Conservation (phyloP, 2,329 filamentous ascomycete species). For the Chrysoporthe cubensis region DNA sequence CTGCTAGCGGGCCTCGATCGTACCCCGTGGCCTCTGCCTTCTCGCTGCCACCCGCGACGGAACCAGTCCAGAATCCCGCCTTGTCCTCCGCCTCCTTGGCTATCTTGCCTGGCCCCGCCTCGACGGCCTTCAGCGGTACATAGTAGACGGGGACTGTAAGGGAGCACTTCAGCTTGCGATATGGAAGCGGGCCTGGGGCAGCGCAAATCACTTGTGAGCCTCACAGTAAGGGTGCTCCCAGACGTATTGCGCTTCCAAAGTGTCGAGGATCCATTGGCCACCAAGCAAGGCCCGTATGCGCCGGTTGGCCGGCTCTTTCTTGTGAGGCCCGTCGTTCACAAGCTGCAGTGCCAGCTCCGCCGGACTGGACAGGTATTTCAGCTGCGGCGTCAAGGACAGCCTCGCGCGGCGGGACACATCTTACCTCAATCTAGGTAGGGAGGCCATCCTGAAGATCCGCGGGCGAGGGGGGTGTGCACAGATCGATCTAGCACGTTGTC, state of each 20-base stretch:
- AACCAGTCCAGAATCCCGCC: constrained; percentile 31
- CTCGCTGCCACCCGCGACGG: constrained; percentile 27
- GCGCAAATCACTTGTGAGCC: neutral
- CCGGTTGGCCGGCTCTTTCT: constrained; percentile 37
- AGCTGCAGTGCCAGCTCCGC: constrained; percentile 34
- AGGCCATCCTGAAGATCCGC: neutral
- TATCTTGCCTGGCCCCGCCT: constrained; percentile 22
- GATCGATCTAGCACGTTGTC: neutral
- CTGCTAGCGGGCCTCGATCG: constrained; percentile 26
- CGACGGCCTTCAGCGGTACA: constrained; percentile 35
- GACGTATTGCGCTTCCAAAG: constrained; percentile 39
- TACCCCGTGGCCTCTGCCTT: constrained; percentile 33
- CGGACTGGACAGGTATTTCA: neutral
- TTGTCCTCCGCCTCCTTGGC: constrained; percentile 12
- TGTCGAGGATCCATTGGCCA: constrained; percentile 39
- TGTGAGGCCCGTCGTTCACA: constrained; percentile 36
- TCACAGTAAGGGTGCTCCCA: constrained; percentile 42
- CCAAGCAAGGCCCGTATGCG: constrained; percentile 39
- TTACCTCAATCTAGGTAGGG: constrained; percentile 9
- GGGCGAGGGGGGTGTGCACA: neutral
- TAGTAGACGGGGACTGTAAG: constrained; percentile 37
- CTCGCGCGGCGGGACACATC: neutral
- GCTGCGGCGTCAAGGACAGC: too few relatives aligned
- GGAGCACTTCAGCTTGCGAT: constrained; percentile 22
- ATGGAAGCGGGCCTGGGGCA: too few relatives aligned